Evolutionary conservation across 1,139 yeast species (phyloP).

Genomic region (Magnusiomyces paraingens): DNA sequence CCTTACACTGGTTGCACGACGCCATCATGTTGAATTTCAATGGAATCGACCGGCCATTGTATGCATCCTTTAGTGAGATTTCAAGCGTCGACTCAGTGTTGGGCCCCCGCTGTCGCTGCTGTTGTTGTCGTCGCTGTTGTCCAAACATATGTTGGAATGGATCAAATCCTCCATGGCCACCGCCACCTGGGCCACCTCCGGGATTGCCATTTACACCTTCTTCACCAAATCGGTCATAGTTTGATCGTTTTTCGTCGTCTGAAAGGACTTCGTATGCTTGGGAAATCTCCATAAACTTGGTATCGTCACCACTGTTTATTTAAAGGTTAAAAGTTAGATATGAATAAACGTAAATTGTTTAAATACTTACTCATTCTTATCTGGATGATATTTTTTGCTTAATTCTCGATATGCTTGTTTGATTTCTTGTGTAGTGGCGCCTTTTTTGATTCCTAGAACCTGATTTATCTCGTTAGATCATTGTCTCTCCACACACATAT

Average conservation of each 20-base stretch:
- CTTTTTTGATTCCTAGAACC: conserved; percentile 59
- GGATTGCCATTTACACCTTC: conserved; percentile 55
- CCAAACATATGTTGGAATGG: conserved; percentile 52
- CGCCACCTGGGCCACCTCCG: conserved; percentile 28
- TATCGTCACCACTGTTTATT: conserved; percentile 54
- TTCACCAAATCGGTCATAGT: conserved; percentile 77
- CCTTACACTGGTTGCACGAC: conserved; percentile 69
- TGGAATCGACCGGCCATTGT: conserved; percentile 56
- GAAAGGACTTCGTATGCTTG: conserved; percentile 88
- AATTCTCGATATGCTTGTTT: conserved; percentile 79
- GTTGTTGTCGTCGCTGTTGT: conserved; percentile 62
- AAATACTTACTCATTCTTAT: conserved; percentile 56
- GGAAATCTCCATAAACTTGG: conserved; percentile 84
- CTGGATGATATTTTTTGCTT: conserved; percentile 90
- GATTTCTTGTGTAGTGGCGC: conserved; percentile 75
- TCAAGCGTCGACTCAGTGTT: conserved; percentile 53
- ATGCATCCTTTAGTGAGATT: conserved; percentile 59
- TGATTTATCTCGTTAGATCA: conserved; percentile 12
- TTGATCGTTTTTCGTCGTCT: conserved; percentile 62
- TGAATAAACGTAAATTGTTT: not conserved
- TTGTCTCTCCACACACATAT: conserved; percentile 13
- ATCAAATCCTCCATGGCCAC: conserved; percentile 35
- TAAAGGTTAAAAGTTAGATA: conserved; percentile 6
- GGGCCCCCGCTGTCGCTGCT: conserved; percentile 47
- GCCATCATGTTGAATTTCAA: conserved; percentile 66